These are phyloP conservation scores for Thraustotheca clavata DNA, from an alignment of 352 stramenopile species.

Conservation along the genomic window DNA sequence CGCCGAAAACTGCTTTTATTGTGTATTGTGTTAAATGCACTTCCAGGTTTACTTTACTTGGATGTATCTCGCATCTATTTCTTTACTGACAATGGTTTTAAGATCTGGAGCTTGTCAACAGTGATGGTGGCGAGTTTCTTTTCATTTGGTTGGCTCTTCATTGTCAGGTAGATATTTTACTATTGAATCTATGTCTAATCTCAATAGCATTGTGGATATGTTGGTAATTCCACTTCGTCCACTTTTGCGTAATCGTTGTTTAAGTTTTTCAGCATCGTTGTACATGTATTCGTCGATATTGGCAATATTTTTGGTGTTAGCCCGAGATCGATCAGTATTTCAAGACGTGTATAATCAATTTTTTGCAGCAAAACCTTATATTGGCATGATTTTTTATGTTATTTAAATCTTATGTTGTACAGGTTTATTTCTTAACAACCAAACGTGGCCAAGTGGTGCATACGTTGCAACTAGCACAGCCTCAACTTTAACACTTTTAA, in stretches of 20 bases:
- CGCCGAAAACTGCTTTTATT: slow-evolving; percentile 14
- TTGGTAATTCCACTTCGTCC: not conserved
- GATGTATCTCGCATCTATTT: slow-evolving; percentile 14
- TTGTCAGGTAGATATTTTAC: not conserved
- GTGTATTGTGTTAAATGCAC: not conserved
- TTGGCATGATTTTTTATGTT: not conserved
- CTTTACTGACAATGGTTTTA: slow-evolving; percentile 14
- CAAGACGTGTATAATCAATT: slow-evolving; percentile 4
- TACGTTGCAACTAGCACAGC: slow-evolving; percentile 3
- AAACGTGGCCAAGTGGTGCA: slow-evolving; percentile 6
- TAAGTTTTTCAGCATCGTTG: slow-evolving; percentile 11
- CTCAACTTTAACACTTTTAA: not conserved
- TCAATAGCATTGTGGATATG: slow-evolving; percentile 2
- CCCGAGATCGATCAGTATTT: not conserved
- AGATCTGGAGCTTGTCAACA: slow-evolving; percentile 15
- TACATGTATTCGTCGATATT: slow-evolving; percentile 13
- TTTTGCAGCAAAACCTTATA: not conserved
- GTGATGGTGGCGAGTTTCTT: slow-evolving; percentile 13
- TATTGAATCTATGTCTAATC: not conserved
- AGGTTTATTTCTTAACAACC: slow-evolving; percentile 7
- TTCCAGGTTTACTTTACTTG: not conserved
- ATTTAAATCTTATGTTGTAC: not conserved
- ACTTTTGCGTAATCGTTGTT: not conserved
- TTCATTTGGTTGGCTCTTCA: not conserved
- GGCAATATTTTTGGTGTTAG: not conserved